Evolutionary conservation across 2,329 filamentous ascomycete species (phyloP), one percentile per base, ranked within the genome.

Genomic region (Lizonia empirigonia): DNA sequence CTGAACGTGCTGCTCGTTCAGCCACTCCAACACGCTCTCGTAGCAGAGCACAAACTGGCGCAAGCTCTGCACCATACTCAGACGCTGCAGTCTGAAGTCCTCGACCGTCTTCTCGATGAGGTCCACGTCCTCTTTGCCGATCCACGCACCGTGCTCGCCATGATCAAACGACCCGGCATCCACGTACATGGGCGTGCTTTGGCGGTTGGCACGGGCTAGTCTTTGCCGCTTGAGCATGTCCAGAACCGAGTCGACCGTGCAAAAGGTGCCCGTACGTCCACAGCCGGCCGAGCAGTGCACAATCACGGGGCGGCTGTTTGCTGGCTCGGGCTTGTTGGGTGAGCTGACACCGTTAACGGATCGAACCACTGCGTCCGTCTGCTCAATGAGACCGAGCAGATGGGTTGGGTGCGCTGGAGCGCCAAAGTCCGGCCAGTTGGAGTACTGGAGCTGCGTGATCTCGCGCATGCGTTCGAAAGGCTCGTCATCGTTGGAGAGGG

Each of bases 211-310:
- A 4, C 62, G 63, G 23, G 74, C 75, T 53, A 73, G 70, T 16
- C 78, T 82, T 73, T 96, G 91, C n/a, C 90, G 85, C 77, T 96
- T 96, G 53, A 99, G 77, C 89, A 97, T 96, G 73, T 97, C 92
- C 49, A 97, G 87, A 7, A 97, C 94, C 30, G 88, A 93, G 71
- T 97, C 94, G 13, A 97, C 91, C 0, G 94, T 96, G 72, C 94
- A 97, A 69, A 97, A 99, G 0, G 94, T 93, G 3, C 94, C 94
- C 0, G 94, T 99, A 12, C 94, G 88, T 0, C 94, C 94, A 74
- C 94, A 99, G 0, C 94, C 94, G 4, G 94, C 94, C 45, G 91
- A 96, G 76, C 94, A 99, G 71, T 99, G 94, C 0, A 99, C 93
- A 18, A 99, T 73, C 62, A 97, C 85, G 7, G 93, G 93, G 23